Evolutionary conservation across 1,284 basidiomycete species (phyloP), one percentile per base, ranked within the genome.

Genomic region (Pseudomicrostroma phylloplanum): DNA sequence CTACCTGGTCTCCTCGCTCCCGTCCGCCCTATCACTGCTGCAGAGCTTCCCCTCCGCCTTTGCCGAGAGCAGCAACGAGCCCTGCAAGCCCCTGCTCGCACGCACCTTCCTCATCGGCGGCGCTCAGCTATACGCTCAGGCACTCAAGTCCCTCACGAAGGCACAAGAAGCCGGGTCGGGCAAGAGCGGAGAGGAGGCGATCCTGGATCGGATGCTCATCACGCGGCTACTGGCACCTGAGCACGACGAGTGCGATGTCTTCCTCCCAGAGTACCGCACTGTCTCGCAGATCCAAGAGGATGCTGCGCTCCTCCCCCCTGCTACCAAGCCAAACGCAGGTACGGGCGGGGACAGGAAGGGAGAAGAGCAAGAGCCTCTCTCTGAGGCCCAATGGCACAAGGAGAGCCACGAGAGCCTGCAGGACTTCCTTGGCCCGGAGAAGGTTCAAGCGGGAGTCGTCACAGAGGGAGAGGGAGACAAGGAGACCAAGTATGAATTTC

Each of bases 81-180:
- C 76, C 39, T 65, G 40, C 30, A 46, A 8, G 43, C 60, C 6
- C 13, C 59, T 13, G 3, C 43, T 72, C 46, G 65, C 76, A 57
- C 79, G 81, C 43, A 70, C 78, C 13, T 98, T 96, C 81, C 82
- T 97, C 66, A 94, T 96, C 40, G 94, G 94, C 41, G 94, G 96
- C 6, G 87, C 90, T 11, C 86, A 89, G 55, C 81, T 97, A 25
- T 96, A 96, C 83, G 82, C 83, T 40, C 86, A 89, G 65, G 82
- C 67, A 25, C 60, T 73, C 4, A 3, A 48, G 12, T 48, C 43
- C 43, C 17, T 17, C 21, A 48, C 17, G n/a, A 17, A 21, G 21
- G 12, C 12, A 3, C 43, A 3, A 48, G 43, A 13, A 48, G 21
- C 17, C 12, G 4, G 43, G 9, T 36, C 30, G 9, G 9, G 30